A percentile compares a stretch with the other conserved stretches of the same genome.
These are phyloP conservation scores for Ustilago shanxiensis DNA, from an alignment of 1,284 basidiomycete species.

Conservation along the genomic window DNA sequence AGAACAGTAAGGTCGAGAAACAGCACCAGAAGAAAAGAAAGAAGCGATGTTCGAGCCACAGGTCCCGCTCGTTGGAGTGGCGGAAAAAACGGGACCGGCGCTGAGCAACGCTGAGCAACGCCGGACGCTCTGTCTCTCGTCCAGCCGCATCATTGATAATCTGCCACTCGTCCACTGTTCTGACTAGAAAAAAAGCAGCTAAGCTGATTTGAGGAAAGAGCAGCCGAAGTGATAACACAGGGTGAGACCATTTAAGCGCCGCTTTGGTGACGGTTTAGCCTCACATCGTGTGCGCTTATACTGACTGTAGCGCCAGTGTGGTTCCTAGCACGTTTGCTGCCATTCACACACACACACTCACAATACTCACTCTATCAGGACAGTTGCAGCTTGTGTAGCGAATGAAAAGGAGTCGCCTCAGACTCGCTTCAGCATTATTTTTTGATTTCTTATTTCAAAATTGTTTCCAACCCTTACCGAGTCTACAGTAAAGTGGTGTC, in stretches of 20 bases:
- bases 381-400: no score
- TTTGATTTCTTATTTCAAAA: no score
- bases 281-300: background rate
- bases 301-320: no score
- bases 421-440: background rate
- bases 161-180: background rate
- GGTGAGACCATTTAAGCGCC: conserved; percentile 1
- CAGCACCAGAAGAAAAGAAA: no score
- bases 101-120: no score
- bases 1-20: background rate
- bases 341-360: no score
- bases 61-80: background rate
- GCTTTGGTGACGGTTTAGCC: background rate
- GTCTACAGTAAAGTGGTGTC: no score
- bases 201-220: background rate
- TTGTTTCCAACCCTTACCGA: no score
- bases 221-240: background rate
- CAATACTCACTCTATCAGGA: no score
- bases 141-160: no score
- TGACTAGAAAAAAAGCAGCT: background rate
- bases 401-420: no score
- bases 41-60: background rate
- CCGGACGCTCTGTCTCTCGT: no score
- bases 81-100: background rate
- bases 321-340: background rate